phyloP scores from a whole-genome alignment of 108 stramenopile genomes.

The Nitzschia sp. region DNA sequence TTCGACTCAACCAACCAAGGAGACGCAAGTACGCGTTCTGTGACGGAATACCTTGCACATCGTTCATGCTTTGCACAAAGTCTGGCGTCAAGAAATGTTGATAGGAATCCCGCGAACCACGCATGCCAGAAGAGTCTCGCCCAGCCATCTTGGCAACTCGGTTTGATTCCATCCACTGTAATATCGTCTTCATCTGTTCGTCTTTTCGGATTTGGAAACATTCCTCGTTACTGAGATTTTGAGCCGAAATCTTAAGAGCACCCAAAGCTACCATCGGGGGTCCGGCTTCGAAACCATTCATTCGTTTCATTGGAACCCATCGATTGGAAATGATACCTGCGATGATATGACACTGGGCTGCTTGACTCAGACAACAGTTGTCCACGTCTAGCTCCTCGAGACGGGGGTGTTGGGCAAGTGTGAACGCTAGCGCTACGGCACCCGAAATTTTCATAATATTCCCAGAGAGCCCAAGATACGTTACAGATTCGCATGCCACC shows the following conservation, averaged over 20 bases:
- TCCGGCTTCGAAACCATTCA: constrained; percentile 79
- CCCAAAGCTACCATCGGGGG: constrained; percentile 89
- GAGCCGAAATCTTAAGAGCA: constrained; percentile 63
- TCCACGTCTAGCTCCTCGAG: constrained; percentile 75
- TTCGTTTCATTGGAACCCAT: constrained; percentile 86
- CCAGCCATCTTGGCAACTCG: constrained; percentile 44
- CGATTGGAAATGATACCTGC: constrained; percentile 88
- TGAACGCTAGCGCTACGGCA: constrained; percentile 84
- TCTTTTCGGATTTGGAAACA: constrained; percentile 82
- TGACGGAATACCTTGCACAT: constrained; percentile 68
- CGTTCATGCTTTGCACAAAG: constrained; percentile 58
- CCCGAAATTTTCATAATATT: constrained; percentile 83
- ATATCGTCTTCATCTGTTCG: constrained; percentile 84
- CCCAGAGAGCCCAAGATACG: constrained; percentile 78
- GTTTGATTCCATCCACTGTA: constrained; percentile 83
- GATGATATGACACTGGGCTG: constrained; percentile 85
- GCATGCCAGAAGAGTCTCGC: constrained; percentile 8
- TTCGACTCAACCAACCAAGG: constrained; percentile 81
- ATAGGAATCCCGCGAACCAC: constrained; percentile 7
- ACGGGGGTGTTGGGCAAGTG: constrained; percentile 82
- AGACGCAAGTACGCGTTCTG: constrained; percentile 84
- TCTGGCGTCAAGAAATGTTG: constrained; percentile 60
- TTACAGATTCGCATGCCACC: constrained; percentile 81
- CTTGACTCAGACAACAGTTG: constrained; percentile 88
- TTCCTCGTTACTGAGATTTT: constrained; percentile 79